A percentile compares a stretch with the other conserved stretches of the same genome.
These are phyloP conservation scores for Begonia masoniana DNA, from an alignment of 306 rosid genomes.

Conservation along the genomic window DNA sequence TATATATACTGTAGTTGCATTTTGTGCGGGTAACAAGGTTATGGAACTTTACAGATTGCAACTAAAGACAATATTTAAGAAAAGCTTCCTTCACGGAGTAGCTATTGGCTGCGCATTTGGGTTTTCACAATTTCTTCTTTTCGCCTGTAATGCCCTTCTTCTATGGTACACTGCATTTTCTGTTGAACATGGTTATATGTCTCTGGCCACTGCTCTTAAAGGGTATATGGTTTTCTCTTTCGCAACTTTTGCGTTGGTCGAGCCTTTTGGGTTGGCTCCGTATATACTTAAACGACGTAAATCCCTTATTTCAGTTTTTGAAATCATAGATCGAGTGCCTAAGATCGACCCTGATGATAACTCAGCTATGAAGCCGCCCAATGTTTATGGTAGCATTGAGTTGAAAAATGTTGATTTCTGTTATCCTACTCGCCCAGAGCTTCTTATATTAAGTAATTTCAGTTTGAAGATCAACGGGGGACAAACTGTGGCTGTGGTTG, in stretches of 20 bases:
- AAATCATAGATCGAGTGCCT: constrained; percentile 89
- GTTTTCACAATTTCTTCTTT: constrained; percentile 92
- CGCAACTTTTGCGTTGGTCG: constrained; percentile 96
- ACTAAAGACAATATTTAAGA: constrained; percentile 73
- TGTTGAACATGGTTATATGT: constrained; percentile 22
- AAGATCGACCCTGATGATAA: constrained; percentile 95
- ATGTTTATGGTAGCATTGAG: constrained; percentile 92
- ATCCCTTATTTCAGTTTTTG: constrained; percentile 91
- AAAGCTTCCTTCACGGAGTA: constrained; percentile 92
- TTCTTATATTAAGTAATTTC: constrained; percentile 88
- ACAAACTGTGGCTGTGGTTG: constrained; percentile 93
- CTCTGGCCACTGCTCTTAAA: constrained; percentile 65
- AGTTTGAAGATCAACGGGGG: constrained; percentile 92
- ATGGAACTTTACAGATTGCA: constrained; percentile 97
- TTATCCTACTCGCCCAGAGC: constrained; percentile 94
- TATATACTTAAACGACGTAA: constrained; percentile 98
- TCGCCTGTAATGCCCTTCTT: constrained; percentile 95
- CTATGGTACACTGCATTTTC: constrained; percentile 88
- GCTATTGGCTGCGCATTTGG: constrained; percentile 97
- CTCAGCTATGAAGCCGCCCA: constrained; percentile 83
- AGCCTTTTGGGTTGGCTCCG: constrained; percentile 99
- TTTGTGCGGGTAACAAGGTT: constrained; percentile 97
- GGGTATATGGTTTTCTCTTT: constrained; percentile 97
- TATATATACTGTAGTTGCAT: constrained; percentile 97
- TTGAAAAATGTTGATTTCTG: constrained; percentile 87